phyloP scores from a whole-genome alignment of 2,329 filamentous ascomycete genomes.

The Claviceps maximensis region DNA sequence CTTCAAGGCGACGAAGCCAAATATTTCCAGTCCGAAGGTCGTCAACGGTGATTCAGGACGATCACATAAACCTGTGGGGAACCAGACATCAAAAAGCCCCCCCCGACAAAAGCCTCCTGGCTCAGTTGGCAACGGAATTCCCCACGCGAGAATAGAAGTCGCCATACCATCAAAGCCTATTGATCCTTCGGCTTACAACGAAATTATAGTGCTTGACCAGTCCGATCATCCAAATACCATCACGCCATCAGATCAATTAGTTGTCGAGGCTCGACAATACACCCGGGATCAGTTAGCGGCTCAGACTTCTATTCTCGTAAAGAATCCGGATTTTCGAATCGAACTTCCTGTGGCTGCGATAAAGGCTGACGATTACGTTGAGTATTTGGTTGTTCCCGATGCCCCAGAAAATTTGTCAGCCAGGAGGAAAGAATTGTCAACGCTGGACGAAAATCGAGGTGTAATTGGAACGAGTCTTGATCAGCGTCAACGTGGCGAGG shows the following conservation, averaged over 20 bases:
- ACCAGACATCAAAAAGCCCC: conserved; percentile 1
- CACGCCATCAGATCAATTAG: conserved; percentile 8
- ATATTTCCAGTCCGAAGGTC: conserved; percentile 15
- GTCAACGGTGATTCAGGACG: conserved; percentile 23
- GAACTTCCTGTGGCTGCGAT: conserved; percentile 32
- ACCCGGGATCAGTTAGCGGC: conserved; percentile 1
- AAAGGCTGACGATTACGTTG: conserved; percentile 39
- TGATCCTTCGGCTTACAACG: conserved; percentile 24
- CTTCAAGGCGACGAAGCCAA: conserved; percentile 26
- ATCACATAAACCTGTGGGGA: conserved; percentile 10
- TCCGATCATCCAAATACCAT: conserved; percentile 2
- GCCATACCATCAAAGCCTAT: conserved; percentile 31
- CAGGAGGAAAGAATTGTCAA: conserved; percentile 40
- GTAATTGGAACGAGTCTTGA: conserved; percentile 53
- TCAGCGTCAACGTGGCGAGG: conserved; percentile 69
- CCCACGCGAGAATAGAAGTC: conserved; percentile 30
- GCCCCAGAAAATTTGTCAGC: conserved; percentile 33
- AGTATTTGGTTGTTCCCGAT: conserved; percentile 33
- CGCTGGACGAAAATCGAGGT: conserved; percentile 39
- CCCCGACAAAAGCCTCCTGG: background rate
- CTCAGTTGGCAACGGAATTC: background rate
- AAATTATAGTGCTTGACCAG: conserved; percentile 15
- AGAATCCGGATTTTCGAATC: conserved; percentile 27
- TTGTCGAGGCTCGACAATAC: conserved; percentile 7
- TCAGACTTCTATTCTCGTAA: conserved; percentile 3